Conservation (phyloP, 1,139 yeast genomes). For the Neolecta irregularis region DNA sequence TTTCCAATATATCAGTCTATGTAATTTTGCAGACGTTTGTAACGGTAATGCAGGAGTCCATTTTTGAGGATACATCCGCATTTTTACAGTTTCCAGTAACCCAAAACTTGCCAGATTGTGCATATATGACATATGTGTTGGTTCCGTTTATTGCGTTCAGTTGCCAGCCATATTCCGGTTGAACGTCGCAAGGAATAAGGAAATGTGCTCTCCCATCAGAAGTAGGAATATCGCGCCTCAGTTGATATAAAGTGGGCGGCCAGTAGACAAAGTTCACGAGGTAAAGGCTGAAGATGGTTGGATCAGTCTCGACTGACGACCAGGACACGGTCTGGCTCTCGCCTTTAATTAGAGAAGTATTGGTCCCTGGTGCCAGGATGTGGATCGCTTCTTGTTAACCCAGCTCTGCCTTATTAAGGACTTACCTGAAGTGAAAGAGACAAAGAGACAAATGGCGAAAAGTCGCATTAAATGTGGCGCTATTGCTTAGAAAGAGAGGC, state of each 20-base stretch:
- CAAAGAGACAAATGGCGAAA: too few species aligned
- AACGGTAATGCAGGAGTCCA: too few species aligned
- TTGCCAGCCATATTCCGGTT: conserved; percentile 8
- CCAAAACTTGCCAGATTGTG: conserved; percentile 11
- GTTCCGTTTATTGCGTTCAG: conserved; percentile 12
- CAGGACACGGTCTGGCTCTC: conserved; percentile 9
- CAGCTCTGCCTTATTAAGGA: too few species aligned
- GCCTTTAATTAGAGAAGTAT: conserved; percentile 9
- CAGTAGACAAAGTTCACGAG: conserved; percentile 10
- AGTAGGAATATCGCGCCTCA: conserved; percentile 6
- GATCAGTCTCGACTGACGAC: conserved; percentile 11
- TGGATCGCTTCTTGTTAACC: too few species aligned
- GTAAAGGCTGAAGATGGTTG: conserved; percentile 8
- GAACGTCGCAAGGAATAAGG: conserved; percentile 10
- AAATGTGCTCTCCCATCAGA: conserved; percentile 6
- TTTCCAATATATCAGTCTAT: too few species aligned
- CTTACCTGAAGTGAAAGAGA: too few species aligned
- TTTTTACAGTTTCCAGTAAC: too few species aligned
- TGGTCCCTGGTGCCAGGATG: conserved; percentile 9
- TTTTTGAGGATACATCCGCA: too few species aligned
- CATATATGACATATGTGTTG: conserved; percentile 12
- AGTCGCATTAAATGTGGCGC: too few species aligned
- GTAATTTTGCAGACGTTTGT: too few species aligned
- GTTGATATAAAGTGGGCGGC: conserved; percentile 8
- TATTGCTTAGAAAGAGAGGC: too few species aligned